Conservation (phyloP, 345 rosid species). For the Brassica carinata region DNA sequence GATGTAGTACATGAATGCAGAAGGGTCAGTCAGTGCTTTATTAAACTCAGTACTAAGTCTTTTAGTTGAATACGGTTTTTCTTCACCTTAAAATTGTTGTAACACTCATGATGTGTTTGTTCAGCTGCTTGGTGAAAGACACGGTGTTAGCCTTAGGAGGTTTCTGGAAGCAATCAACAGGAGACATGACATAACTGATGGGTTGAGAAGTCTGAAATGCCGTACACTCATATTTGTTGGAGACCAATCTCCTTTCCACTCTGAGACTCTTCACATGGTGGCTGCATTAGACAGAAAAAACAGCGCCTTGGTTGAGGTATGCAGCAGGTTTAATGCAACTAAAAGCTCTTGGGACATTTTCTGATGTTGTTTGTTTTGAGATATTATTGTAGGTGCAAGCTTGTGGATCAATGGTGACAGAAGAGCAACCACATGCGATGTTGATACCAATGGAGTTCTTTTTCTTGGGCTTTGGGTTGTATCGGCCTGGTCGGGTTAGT, state of each 20-base stretch:
- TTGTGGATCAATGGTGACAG: conserved; percentile 99
- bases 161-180: conserved; percentile 80
- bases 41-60: background rate
- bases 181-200: conserved; percentile 77
- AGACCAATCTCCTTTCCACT: conserved; percentile 85
- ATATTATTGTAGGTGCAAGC: conserved; percentile 73
- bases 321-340: background rate
- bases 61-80: background rate
- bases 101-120: conserved; percentile 22
- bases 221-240: conserved; percentile 95
- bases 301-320: conserved; percentile 92
- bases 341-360: background rate
- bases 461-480: conserved; percentile 79
- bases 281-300: conserved; percentile 77
- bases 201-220: conserved; percentile 71
- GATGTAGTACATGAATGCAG: conserved; percentile 87
- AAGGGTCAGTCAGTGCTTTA: conserved; percentile 53
- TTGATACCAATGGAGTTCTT: conserved; percentile 95
- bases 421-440: conserved; percentile 99
- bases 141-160: conserved; percentile 62
- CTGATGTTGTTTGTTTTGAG: conserved; percentile 17
- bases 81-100: background rate
- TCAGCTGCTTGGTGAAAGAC: conserved; percentile 84
- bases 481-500: conserved; percentile 60
- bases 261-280: conserved; percentile 81